These are phyloP conservation scores for Aspergillus hiratsukae DNA, from an alignment of 2,329 filamentous ascomycete genomes.

Conservation along the genomic window DNA sequence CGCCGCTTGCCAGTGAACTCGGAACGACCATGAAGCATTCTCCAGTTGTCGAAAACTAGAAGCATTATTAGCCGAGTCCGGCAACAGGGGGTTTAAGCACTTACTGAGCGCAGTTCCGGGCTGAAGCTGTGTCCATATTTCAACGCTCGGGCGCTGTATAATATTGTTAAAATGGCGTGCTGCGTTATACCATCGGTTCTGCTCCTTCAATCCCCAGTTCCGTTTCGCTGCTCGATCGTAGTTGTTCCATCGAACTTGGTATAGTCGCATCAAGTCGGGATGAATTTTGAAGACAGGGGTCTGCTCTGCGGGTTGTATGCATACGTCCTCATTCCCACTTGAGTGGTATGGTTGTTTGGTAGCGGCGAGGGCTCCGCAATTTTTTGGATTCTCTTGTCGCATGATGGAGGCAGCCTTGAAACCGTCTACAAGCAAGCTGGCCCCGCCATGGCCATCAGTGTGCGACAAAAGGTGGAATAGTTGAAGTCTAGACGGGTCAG, in stretches of 20 bases:
- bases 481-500: slow-evolving; percentile 84
- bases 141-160: slow-evolving; percentile 58
- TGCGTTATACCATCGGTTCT: slow-evolving; percentile 70
- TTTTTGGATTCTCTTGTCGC: slow-evolving; percentile 47
- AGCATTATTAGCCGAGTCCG: slow-evolving; percentile 6
- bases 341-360: slow-evolving; percentile 70
- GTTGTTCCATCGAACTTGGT: slow-evolving; percentile 87
- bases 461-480: slow-evolving; percentile 89
- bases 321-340: slow-evolving; percentile 79
- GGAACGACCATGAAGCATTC: slow-evolving; percentile 80
- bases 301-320: slow-evolving; percentile 65
- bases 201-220: slow-evolving; percentile 46
- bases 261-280: slow-evolving; percentile 40
- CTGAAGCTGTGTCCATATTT: slow-evolving; percentile 76
- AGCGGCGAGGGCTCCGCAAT: slow-evolving; percentile 55
- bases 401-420: slow-evolving; percentile 67
- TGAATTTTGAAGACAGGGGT: slow-evolving; percentile 70
- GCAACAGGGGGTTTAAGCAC: slow-evolving; percentile 25
- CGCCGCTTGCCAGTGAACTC: slow-evolving; percentile 78
- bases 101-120: slow-evolving; percentile 74
- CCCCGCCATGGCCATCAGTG: slow-evolving; percentile 60
- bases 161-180: slow-evolving; percentile 70
- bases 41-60: slow-evolving; percentile 91
- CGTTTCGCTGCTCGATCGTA: slow-evolving; percentile 73
- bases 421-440: slow-evolving; percentile 79